A percentile compares a stretch with the other conserved stretches of the same genome.
Conservation (phyloP, 164 flowering plant genomes). For the Malania oleifera region DNA sequence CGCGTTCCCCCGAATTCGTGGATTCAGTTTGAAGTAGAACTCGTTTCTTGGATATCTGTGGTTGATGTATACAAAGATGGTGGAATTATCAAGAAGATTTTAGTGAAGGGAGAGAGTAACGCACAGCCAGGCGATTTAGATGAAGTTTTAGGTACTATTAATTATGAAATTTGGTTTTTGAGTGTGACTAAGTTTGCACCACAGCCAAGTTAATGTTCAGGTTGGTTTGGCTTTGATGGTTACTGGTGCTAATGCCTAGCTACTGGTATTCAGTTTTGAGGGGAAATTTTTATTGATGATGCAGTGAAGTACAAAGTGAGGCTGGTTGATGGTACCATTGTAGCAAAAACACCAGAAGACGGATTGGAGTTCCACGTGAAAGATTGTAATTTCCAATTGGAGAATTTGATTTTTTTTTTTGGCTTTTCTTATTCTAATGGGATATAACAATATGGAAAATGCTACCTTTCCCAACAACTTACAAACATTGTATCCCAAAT, state of each 20-base stretch:
- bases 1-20: conserved; percentile 36
- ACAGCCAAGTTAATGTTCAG: neutral
- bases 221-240: neutral
- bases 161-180: neutral
- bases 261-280: neutral
- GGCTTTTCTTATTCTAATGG: too few species aligned
- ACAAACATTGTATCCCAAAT: too few species aligned
- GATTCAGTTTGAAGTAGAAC: conserved; percentile 57
- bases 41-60: conserved; percentile 59
- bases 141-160: conserved; percentile 59
- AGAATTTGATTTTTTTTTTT: neutral
- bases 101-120: conserved; percentile 39
- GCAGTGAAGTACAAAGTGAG: conserved; percentile 53
- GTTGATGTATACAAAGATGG: conserved; percentile 67
- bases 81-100: conserved; percentile 60
- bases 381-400: conserved; percentile 42
- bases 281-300: conserved; percentile 9
- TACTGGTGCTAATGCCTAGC: too few species aligned
- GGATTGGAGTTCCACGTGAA: conserved; percentile 62
- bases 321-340: conserved; percentile 48
- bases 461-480: too few species aligned
- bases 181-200: neutral
- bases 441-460: too few species aligned
- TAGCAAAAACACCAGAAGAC: conserved; percentile 51
- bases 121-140: conserved; percentile 59